Evolutionary conservation across 2,329 filamentous ascomycete genomes (phyloP).

Genomic region (Verticillium albo-atrum): DNA sequence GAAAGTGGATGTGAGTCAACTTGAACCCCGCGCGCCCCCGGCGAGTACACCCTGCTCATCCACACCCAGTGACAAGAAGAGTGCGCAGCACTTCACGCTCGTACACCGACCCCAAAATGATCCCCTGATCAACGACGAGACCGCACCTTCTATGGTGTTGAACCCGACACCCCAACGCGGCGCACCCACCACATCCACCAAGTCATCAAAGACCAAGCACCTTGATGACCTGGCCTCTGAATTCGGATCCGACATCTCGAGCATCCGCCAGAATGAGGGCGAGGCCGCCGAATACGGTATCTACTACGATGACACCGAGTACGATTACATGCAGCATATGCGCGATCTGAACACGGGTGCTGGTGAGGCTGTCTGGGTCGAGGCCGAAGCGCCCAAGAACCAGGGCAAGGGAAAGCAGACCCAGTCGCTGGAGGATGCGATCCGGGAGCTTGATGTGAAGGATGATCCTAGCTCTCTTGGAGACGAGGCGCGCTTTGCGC

Average conservation of each 20-base stretch:
- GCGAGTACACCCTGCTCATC: not conserved
- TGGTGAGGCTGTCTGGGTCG: conserved; percentile 78
- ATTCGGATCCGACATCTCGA: conserved; percentile 61
- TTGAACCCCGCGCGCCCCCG: not conserved
- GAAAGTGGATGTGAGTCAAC: conserved; percentile 59
- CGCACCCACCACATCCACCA: conserved; percentile 10
- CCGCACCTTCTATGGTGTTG: conserved; percentile 86
- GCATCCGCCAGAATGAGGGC: conserved; percentile 83
- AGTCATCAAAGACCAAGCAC: conserved; percentile 51
- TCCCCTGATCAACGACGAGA: conserved; percentile 88
- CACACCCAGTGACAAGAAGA: conserved; percentile 69
- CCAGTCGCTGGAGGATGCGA: conserved; percentile 74
- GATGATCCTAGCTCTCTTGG: conserved; percentile 56
- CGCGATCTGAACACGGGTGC: conserved; percentile 74
- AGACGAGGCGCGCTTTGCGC: conserved; percentile 71
- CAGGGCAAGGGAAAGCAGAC: conserved; percentile 74
- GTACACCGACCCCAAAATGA: conserved; percentile 97
- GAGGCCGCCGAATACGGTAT: conserved; percentile 93
- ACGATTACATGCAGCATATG: conserved; percentile 99
- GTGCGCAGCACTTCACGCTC: conserved; percentile 86
- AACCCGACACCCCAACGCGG: conserved; percentile 54
- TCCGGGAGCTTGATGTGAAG: conserved; percentile 58
- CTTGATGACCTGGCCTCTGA: conserved; percentile 73
- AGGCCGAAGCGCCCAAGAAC: conserved; percentile 56
- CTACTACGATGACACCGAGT: conserved; percentile 90